Evolutionary conservation across 2,329 filamentous ascomycete species (phyloP).

Genomic region (Talaromyces sp.): DNA sequence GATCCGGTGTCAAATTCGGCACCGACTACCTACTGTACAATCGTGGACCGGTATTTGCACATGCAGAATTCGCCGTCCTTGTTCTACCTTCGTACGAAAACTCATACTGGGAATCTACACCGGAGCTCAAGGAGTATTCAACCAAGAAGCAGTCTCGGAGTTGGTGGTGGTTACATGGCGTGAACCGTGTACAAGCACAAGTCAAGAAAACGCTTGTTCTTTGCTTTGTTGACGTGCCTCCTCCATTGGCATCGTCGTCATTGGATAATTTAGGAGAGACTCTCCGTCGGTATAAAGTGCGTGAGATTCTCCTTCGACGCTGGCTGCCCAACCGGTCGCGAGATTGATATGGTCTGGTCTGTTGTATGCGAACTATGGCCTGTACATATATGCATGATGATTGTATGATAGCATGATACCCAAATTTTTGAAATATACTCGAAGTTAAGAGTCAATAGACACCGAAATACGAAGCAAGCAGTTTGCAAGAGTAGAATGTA

Average conservation of each 20-base stretch:
- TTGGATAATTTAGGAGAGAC: conserved; percentile 55
- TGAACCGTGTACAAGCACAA: conserved; percentile 83
- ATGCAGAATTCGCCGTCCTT: conserved; percentile 86
- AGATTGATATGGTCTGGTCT: conserved; percentile 38
- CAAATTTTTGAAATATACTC: not conserved
- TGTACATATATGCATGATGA: conserved; percentile 10
- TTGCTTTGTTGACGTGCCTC: conserved; percentile 85
- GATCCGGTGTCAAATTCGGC: conserved; percentile 89
- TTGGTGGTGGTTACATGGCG: conserved; percentile 65
- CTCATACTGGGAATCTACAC: conserved; percentile 59
- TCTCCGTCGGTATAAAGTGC: conserved; percentile 66
- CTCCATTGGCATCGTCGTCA: conserved; percentile 49
- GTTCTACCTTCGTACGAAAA: conserved; percentile 78
- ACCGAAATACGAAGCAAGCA: no score
- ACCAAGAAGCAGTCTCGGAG: conserved; percentile 42
- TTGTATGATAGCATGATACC: conserved; percentile 15
- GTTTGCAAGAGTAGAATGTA: no score
- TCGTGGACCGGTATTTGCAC: conserved; percentile 85
- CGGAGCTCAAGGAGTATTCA: conserved; percentile 47
- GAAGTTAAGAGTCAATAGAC: no score
- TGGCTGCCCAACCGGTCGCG: conserved; percentile 79
- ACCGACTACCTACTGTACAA: conserved; percentile 94
- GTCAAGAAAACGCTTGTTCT: conserved; percentile 86
- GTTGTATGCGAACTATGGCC: not conserved
- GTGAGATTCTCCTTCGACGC: conserved; percentile 74